phyloP scores from a whole-genome alignment of 768 basidiomycete genomes.

The Leccinellum albellum region DNA sequence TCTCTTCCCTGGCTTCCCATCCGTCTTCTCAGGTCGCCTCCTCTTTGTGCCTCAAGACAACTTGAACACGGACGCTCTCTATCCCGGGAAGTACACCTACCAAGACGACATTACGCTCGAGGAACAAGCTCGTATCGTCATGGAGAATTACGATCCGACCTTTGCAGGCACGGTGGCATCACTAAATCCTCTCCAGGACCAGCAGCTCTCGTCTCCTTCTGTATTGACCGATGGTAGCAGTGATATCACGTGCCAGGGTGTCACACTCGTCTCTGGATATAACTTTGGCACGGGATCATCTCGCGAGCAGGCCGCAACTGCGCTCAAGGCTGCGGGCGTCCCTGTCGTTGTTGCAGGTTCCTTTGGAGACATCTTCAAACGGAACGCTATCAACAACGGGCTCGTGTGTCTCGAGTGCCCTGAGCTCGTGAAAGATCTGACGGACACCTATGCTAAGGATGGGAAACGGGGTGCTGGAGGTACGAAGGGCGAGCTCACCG shows the following conservation, averaged over 20 bases:
- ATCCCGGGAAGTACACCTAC: slow-evolving; percentile 99
- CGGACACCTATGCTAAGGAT: slow-evolving; percentile 65
- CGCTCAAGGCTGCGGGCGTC: slow-evolving; percentile 89
- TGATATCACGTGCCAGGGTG: slow-evolving; percentile 48
- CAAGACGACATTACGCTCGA: slow-evolving; percentile 98
- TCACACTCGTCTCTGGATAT: slow-evolving; percentile 86
- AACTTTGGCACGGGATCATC: slow-evolving; percentile 99
- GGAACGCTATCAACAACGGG: slow-evolving; percentile 98
- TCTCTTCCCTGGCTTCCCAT: slow-evolving; percentile 79
- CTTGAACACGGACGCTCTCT: slow-evolving; percentile 96
- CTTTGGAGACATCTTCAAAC: slow-evolving; percentile 99
- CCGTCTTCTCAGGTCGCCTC: slow-evolving; percentile 76
- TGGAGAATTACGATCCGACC: slow-evolving; percentile 96
- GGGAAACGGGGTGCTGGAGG: slow-evolving; percentile 79
- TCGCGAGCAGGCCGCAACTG: slow-evolving; percentile 97
- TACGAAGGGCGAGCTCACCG: slow-evolving; percentile 76
- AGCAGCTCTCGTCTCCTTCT: slow-evolving; percentile 17
- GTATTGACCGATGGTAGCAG: slow-evolving; percentile 6
- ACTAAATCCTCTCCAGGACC: slow-evolving; percentile 33
- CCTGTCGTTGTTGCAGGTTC: slow-evolving; percentile 95
- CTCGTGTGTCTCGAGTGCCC: slow-evolving; percentile 93
- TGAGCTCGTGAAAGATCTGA: slow-evolving; percentile 82
- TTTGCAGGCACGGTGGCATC: slow-evolving; percentile 72
- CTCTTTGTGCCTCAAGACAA: slow-evolving; percentile 96
- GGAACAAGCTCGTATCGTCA: slow-evolving; percentile 91